Evolutionary conservation across 2,329 filamentous ascomycete species (phyloP).

Genomic region (Phyllosticta citriasiana): DNA sequence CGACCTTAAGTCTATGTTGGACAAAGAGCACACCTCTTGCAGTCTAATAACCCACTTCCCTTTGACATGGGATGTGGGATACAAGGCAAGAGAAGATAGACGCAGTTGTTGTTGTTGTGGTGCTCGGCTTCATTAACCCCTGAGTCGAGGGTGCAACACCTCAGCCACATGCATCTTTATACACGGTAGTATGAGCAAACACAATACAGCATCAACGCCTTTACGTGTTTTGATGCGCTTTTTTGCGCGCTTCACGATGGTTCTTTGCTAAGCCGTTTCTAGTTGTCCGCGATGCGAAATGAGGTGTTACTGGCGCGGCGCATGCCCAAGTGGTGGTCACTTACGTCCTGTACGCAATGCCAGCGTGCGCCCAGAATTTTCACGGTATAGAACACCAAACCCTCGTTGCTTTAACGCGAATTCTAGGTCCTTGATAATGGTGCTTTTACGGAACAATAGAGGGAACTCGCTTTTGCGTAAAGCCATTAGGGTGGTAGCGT

Average conservation of each 20-base stretch:
- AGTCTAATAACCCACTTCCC: conserved; percentile 58
- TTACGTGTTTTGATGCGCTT: background rate
- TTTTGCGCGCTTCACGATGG: background rate
- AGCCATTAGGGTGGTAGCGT: background rate
- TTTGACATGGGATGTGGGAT: conserved; percentile 50
- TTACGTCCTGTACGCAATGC: no score
- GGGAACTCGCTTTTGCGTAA: no score
- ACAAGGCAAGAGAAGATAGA: conserved; percentile 36
- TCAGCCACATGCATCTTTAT: background rate
- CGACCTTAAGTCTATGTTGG: background rate
- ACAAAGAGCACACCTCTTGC: conserved; percentile 43
- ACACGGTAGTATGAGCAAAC: background rate
- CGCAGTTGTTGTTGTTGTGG: background rate
- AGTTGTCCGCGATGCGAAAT: background rate
- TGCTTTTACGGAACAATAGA: no score
- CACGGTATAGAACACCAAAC: no score
- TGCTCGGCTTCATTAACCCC: background rate
- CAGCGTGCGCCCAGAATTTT: no score
- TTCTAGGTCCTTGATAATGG: no score
- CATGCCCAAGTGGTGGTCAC: background rate
- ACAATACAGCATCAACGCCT: background rate
- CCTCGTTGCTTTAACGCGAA: no score
- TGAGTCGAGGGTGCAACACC: background rate
- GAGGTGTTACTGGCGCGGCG: background rate
- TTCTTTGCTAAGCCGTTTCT: background rate